Conservation (phyloP, 2,329 filamentous ascomycete species). For the Daldinia sp. region DNA sequence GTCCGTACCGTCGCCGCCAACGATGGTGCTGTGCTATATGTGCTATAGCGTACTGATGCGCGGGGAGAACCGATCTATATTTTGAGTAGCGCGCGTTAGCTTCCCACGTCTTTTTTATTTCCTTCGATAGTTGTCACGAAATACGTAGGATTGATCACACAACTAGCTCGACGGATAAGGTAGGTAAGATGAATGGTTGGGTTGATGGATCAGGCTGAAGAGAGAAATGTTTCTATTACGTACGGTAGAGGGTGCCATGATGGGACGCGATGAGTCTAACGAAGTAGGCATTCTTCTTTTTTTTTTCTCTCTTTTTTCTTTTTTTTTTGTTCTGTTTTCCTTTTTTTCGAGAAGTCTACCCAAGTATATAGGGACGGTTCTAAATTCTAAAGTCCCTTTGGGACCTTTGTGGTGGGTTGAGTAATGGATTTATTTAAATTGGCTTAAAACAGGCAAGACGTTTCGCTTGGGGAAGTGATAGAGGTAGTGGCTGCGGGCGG, state of each 20-base stretch:
- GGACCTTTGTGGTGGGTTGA: too few species aligned
- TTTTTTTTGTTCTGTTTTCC: too few species aligned
- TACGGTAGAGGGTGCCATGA: constrained; percentile 68
- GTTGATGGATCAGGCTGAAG: constrained; percentile 8
- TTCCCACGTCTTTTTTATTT: neutral
- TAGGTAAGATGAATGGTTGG: too few species aligned
- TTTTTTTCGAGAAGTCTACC: too few species aligned
- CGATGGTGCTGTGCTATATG: constrained; percentile 66
- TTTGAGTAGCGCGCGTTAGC: neutral
- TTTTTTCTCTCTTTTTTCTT: too few species aligned
- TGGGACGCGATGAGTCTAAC: constrained; percentile 67
- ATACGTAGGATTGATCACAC: too few species aligned
- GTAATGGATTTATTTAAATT: too few species aligned
- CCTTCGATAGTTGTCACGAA: neutral
- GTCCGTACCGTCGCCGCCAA: constrained; percentile 66
- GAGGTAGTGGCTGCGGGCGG: too few species aligned
- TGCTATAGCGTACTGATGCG: constrained; percentile 65
- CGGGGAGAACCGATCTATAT: constrained; percentile 52
- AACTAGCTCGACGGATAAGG: too few species aligned
- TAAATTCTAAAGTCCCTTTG: too few species aligned
- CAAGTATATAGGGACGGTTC: too few species aligned
- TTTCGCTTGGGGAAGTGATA: neutral
- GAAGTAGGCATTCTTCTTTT: constrained; percentile 59
- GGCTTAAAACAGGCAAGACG: too few species aligned
- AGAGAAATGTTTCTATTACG: constrained; percentile 45